Evolutionary conservation across 2,329 filamentous ascomycete genomes (phyloP), one percentile per base, ranked within the genome.

Genomic region (Ophiostoma quercus): DNA sequence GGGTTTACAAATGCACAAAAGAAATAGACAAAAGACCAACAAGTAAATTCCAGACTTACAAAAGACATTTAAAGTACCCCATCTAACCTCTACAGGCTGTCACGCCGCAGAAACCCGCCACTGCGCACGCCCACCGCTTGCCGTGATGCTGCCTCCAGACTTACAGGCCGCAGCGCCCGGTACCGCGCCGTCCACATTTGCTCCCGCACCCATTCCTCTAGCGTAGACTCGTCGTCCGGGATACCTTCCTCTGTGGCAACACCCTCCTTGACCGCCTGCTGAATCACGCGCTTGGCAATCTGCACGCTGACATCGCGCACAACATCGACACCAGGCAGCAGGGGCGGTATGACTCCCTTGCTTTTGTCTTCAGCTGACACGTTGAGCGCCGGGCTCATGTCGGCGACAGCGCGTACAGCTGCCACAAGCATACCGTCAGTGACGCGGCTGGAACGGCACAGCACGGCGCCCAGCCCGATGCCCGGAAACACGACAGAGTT

Each of bases 401-500:
- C 84, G 0, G 91, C 89, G 0, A 96, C 85, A 2, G 88, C 90
- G 75, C 89, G 85, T 2, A 91, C 88, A 0, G 92, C 93, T 0
- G 91, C 90, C 0, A 96, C 90, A 14, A 96, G 87, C 87, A 96
- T 94, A 72, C 87, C 85, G 72, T 94, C 88, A 0, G 90, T 90
- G 37, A 96, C 79, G 0, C 88, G 82, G 14, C 81, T 83, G 2
- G 90, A 84, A 16, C 91, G 87, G 34, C 84, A 88, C 1, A 96
- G 84, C 0, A 97, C 86, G 8, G 86, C 86, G 12, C 92, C 93
- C 0, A 96, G 87, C 0, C 92, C 92, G 71, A 96, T 94, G 0
- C 92, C 92, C 0, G 92, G 92, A 78, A 96, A 96, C 19, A 90
- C 90, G 43, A 91, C 91, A 0, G 88, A 90, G 79, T 96, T 96